Evolutionary conservation across 805 yeast species (phyloP), one percentile per base, ranked within the genome.

Genomic region (Saturnispora serradocipensis): DNA sequence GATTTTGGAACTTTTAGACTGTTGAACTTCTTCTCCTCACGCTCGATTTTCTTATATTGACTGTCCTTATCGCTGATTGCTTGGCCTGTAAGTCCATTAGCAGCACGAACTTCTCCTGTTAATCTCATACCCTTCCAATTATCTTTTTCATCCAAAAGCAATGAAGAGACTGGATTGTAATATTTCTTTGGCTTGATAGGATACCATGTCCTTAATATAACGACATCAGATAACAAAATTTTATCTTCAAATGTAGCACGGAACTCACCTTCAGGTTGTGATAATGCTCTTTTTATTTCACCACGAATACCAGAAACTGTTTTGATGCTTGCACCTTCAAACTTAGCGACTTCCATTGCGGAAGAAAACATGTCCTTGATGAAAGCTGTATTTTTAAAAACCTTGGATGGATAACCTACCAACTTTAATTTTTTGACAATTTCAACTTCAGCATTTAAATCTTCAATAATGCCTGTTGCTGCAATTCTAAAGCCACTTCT

Each of bases 251-350:
- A 93, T 1, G 97, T 83, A 11, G 99, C 99, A 65, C 99, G 81
- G 74, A 77, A 95, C 66, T 86, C 83, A 11, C 99, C 99, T 48
- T 91, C 98, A 0, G 97, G 97, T 59, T 86, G 86, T 9, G 96
- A 80, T 55, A 93, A 73, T 0, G 98, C 99, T 56, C 97, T 76
- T 67, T 93, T 93, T 61, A 93, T 91, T 67, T 93, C 98, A 68
- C 99, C 99, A 59, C 99, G 76, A 53, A 93, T 88, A 54, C 99
- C 99, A 7, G 96, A 87, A 4, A 93, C 99, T 0, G 99, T 95
- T 67, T 89, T 86, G 64, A 93, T 89, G 45, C 89, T 84, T 0
- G 99, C 99, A 53, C 99, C 99, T 72, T 93, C 99, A 64, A 93
- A 93, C 66, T 89, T 87, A 39, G 98, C 98, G 52, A 91, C 96